These are phyloP conservation scores for Cordyceps cateniannulata DNA, from an alignment of 2,329 filamentous ascomycete species.

Conservation along the genomic window DNA sequence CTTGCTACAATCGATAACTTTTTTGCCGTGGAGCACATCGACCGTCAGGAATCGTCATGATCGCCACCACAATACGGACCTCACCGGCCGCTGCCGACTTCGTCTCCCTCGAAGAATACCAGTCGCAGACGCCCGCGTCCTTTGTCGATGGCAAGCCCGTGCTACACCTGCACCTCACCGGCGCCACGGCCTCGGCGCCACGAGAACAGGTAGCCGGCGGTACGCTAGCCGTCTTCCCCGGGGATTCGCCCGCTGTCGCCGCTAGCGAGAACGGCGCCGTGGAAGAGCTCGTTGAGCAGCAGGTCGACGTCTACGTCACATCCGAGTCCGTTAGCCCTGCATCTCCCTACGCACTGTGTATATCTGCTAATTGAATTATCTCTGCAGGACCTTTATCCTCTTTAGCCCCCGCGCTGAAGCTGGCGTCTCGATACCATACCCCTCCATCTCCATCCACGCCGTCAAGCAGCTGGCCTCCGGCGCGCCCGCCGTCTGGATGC, in stretches of 20 bases:
- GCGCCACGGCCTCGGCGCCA: slow-evolving; percentile 52
- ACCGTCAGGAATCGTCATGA: no score
- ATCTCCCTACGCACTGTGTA: neutral
- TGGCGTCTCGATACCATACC: slow-evolving; percentile 67
- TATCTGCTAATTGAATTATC: neutral
- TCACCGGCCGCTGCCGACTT: slow-evolving; percentile 55
- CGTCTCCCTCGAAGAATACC: slow-evolving; percentile 60
- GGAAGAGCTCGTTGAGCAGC: slow-evolving; percentile 36
- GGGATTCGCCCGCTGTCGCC: slow-evolving; percentile 25
- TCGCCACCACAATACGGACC: slow-evolving; percentile 49
- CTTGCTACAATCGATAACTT: no score
- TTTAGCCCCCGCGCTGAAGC: slow-evolving; percentile 52
- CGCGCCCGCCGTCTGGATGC: slow-evolving; percentile 55
- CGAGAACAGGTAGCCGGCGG: slow-evolving; percentile 40
- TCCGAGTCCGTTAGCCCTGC: slow-evolving; percentile 40
- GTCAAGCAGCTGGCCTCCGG: slow-evolving; percentile 50
- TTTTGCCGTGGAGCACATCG: no score
- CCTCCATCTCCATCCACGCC: slow-evolving; percentile 67
- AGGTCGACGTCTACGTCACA: slow-evolving; percentile 51
- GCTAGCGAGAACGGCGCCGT: slow-evolving; percentile 26
- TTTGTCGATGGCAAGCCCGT: slow-evolving; percentile 68
- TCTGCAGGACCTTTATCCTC: slow-evolving; percentile 45
- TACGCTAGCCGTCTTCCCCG: slow-evolving; percentile 47
- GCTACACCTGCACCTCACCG: slow-evolving; percentile 55
- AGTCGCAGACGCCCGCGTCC: slow-evolving; percentile 63